phyloP scores from a whole-genome alignment of 495 filamentous ascomycete species.

The Beverwykella pulmonaria region DNA sequence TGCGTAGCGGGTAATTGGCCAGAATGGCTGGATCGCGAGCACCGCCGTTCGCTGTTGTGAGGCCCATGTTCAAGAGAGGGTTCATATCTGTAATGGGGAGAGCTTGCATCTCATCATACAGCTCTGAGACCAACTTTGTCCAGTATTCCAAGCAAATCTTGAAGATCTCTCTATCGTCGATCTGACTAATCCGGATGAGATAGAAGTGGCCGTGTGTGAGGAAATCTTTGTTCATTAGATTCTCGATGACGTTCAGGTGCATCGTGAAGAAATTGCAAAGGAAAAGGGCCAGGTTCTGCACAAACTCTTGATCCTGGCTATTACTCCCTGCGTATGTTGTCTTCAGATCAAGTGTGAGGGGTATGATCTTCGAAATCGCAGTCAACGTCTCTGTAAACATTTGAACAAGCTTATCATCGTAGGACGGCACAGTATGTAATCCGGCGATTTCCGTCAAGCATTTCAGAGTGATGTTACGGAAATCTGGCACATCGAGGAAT shows the following conservation, averaged over 20 bases:
- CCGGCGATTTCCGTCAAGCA: slow-evolving; percentile 97
- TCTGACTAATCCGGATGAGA: slow-evolving; percentile 95
- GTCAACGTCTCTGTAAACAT: slow-evolving; percentile 97
- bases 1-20: slow-evolving; percentile 85
- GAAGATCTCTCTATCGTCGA: slow-evolving; percentile 98
- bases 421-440: slow-evolving; percentile 76
- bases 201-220: slow-evolving; percentile 96
- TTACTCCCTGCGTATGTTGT: slow-evolving; percentile 86
- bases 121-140: slow-evolving; percentile 96
- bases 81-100: slow-evolving; percentile 90
- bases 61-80: slow-evolving; percentile 76
- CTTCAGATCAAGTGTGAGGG: slow-evolving; percentile 84
- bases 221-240: slow-evolving; percentile 90
- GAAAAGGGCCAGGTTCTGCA: slow-evolving; percentile 94
- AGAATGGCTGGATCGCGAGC: slow-evolving; percentile 82
- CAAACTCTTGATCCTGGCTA: slow-evolving; percentile 92
- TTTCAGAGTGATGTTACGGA: slow-evolving; percentile 94
- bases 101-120: slow-evolving; percentile 98
- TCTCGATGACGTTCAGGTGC: slow-evolving; percentile 91
- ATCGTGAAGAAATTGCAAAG: slow-evolving; percentile 93
- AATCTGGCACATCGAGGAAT: slow-evolving; percentile 88
- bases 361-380: slow-evolving; percentile 86
- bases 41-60: slow-evolving; percentile 65
- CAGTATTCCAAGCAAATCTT: slow-evolving; percentile 99
- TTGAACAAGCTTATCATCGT: slow-evolving; percentile 88